Evolutionary conservation across 495 filamentous ascomycete species (phyloP).

Genomic region (Penicillium macrosclerotiorum): DNA sequence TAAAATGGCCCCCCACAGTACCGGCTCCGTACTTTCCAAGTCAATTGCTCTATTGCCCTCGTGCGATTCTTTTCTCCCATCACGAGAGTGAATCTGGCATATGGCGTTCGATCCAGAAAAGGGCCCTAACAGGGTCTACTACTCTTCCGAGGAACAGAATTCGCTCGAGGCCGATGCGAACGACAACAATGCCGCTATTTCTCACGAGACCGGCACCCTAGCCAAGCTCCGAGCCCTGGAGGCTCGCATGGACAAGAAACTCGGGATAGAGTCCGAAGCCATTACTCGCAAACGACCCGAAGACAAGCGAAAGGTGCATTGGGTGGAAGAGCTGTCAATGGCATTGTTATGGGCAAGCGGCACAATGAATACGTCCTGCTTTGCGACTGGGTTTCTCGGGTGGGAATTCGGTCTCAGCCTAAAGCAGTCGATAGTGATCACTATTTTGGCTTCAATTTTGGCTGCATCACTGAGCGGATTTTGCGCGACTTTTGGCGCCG

Average conservation of each 20-base stretch:
- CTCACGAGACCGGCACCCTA: conserved; percentile 20
- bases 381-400: conserved; percentile 42
- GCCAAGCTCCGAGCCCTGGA: conserved; percentile 39
- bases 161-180: conserved; percentile 1
- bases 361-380: conserved; percentile 56
- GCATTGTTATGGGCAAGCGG: conserved; percentile 50
- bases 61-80: background rate
- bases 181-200: background rate
- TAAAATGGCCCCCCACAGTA: conserved; percentile 2
- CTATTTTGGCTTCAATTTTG: conserved; percentile 35
- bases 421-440: conserved; percentile 33
- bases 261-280: conserved; percentile 51
- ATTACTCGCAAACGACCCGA: conserved; percentile 48
- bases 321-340: conserved; percentile 40
- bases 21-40: background rate
- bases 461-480: conserved; percentile 9
- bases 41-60: background rate
- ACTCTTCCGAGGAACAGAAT: conserved; percentile 5
- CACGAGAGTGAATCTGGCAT: background rate
- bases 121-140: conserved; percentile 7
- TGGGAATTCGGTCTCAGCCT: conserved; percentile 36
- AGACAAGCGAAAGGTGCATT: conserved; percentile 27
- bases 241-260: conserved; percentile 44
- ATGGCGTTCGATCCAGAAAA: conserved; percentile 15
- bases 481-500: conserved; percentile 63